A percentile compares a stretch with the other conserved stretches of the same genome.
phyloP scores from a whole-genome alignment of 192 early-diverging fungal genomes.

The Gaertneriomyces sp. region DNA sequence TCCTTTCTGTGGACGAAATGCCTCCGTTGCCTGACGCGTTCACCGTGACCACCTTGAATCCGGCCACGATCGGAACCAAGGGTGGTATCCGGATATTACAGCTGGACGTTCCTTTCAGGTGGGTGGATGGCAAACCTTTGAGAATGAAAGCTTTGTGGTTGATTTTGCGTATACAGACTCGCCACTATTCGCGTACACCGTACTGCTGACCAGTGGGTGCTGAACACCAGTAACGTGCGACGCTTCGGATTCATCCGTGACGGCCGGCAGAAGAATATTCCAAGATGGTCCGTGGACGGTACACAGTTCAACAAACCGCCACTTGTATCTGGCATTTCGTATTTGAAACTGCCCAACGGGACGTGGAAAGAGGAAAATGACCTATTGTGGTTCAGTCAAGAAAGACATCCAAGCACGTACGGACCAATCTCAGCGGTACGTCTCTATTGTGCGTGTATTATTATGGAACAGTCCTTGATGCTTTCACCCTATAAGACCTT shows the following conservation, averaged over 20 bases:
- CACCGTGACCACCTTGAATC: slow-evolving; percentile 60
- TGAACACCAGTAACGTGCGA: slow-evolving; percentile 63
- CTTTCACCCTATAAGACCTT: slow-evolving; percentile 21
- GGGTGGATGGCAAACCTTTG: background rate
- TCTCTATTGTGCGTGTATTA: slow-evolving; percentile 6
- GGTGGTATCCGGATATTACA: slow-evolving; percentile 67
- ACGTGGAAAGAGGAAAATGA: slow-evolving; percentile 28
- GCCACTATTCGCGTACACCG: slow-evolving; percentile 28
- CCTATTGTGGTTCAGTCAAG: slow-evolving; percentile 43
- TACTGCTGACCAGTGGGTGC: slow-evolving; percentile 34
- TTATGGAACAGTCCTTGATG: slow-evolving; percentile 5
- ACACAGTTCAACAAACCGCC: slow-evolving; percentile 40
- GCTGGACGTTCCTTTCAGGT: slow-evolving; percentile 63
- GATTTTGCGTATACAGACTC: slow-evolving; percentile 19
- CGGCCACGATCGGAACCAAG: slow-evolving; percentile 61
- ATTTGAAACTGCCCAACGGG: slow-evolving; percentile 26
- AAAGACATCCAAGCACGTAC: slow-evolving; percentile 61
- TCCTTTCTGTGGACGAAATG: slow-evolving; percentile 19
- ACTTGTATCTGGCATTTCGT: slow-evolving; percentile 39
- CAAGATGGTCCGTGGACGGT: slow-evolving; percentile 45
- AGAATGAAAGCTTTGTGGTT: slow-evolving; percentile 2
- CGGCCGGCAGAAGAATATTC: slow-evolving; percentile 27
- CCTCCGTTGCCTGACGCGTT: slow-evolving; percentile 56
- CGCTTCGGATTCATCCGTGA: slow-evolving; percentile 54
- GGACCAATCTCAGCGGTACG: slow-evolving; percentile 55